Conservation (phyloP, 345 rosid species). For the Hirschfeldia incana region DNA sequence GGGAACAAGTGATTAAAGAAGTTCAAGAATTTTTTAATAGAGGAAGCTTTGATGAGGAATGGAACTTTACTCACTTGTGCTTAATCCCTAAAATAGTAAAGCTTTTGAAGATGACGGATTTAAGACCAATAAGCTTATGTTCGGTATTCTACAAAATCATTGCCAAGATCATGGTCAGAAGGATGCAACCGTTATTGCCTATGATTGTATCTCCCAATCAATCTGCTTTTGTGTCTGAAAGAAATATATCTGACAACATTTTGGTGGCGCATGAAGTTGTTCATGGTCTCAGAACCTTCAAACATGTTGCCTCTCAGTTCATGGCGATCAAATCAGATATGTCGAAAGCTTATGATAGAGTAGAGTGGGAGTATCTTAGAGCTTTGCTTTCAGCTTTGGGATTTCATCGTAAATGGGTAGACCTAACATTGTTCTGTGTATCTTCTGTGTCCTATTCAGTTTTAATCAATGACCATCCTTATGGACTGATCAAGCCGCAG, state of each 20-base stretch:
- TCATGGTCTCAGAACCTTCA: neutral
- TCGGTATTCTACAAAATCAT: neutral
- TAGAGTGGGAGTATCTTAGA: too few species aligned
- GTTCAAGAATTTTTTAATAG: too few species aligned
- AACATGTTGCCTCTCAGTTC: neutral
- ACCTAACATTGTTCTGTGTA: too few species aligned
- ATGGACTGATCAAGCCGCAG: too few species aligned
- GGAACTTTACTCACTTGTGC: neutral
- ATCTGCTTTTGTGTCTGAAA: neutral
- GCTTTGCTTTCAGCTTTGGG: too few species aligned
- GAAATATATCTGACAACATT: neutral
- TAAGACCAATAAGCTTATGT: neutral
- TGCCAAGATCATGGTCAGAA: neutral
- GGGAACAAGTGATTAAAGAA: neutral
- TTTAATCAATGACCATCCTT: too few species aligned
- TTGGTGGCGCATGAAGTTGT: neutral
- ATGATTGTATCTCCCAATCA: neutral
- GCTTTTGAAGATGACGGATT: neutral
- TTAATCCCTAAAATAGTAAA: neutral
- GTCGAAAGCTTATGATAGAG: too few species aligned
- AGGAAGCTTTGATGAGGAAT: neutral
- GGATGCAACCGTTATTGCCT: neutral
- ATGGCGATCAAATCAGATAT: neutral
- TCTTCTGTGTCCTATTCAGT: too few species aligned
- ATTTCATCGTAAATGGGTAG: too few species aligned